These are phyloP conservation scores for Erodium trifolium DNA, from an alignment of 441 rosid species.

Conservation along the genomic window DNA sequence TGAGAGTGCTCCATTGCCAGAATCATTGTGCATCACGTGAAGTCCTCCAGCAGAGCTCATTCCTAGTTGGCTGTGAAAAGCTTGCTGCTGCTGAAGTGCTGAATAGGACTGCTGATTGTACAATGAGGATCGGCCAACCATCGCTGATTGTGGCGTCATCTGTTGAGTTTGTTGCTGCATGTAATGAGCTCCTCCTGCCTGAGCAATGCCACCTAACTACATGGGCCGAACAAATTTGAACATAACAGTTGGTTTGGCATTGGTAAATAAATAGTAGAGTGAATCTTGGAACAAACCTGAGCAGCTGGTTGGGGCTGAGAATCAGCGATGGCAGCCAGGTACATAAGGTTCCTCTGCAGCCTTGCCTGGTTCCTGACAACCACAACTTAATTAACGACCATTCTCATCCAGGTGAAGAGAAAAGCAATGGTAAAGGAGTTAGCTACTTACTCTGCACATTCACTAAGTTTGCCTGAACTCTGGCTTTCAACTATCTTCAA, in stretches of 20 bases:
- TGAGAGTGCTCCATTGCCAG: conserved; percentile 31
- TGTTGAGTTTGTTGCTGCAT: conserved; percentile 58
- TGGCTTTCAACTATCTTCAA: conserved; percentile 98
- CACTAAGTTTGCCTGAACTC: conserved; percentile 79
- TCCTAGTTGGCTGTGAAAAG: conserved; percentile 43
- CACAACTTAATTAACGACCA: not conserved
- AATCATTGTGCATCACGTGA: conserved; percentile 71
- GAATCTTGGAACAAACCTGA: conserved; percentile 40
- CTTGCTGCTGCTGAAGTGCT: conserved; percentile 75
- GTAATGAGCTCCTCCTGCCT: conserved; percentile 64
- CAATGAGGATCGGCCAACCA: conserved; percentile 88
- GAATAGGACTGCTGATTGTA: conserved; percentile 74
- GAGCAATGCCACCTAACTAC: conserved; percentile 40
- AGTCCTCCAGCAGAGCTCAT: conserved; percentile 74
- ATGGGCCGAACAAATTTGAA: no score
- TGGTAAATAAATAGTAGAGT: no score
- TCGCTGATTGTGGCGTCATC: conserved; percentile 80
- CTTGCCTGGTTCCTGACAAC: conserved; percentile 80
- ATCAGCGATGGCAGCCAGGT: conserved; percentile 94
- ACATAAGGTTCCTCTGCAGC: conserved; percentile 94
- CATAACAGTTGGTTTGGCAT: not conserved
- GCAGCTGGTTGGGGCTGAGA: conserved; percentile 89
- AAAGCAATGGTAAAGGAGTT: no score
- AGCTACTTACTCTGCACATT: conserved; percentile 83
- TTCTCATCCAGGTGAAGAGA: no score